Evolutionary conservation across 805 yeast species (phyloP).

Genomic region (Pichia kluyveri): DNA sequence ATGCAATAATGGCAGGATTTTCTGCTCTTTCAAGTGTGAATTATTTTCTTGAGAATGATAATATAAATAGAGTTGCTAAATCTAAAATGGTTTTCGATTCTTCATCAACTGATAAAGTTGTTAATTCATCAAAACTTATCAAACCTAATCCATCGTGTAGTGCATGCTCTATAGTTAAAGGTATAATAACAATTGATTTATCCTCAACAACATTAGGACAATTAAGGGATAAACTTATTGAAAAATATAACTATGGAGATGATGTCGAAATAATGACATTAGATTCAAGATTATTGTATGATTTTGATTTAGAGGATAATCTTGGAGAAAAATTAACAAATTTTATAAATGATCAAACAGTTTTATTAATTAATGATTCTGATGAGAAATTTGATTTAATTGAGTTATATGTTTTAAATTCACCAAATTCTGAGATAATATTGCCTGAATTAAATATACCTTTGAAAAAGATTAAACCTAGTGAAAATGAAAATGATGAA

Average conservation of each 20-base stretch:
- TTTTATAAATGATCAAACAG: conserved; percentile 48
- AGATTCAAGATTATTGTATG: conserved; percentile 57
- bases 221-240: conserved; percentile 42
- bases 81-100: conserved; percentile 46
- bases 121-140: conserved; percentile 53
- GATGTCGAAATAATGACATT: conserved; percentile 45
- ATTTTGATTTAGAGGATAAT: conserved; percentile 84
- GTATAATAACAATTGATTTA: conserved; percentile 32
- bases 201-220: conserved; percentile 32
- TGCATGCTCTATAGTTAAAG: conserved; percentile 51
- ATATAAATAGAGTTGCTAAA: conserved; percentile 21
- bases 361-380: conserved; percentile 71
- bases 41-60: conserved; percentile 26
- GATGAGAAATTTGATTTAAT: conserved; percentile 55
- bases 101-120: conserved; percentile 48
- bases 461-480: background rate
- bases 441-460: conserved; percentile 21
- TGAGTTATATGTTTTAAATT: conserved; percentile 42
- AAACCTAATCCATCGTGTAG: conserved; percentile 66
- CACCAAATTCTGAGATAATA: conserved; percentile 5
- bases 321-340: conserved; percentile 36
- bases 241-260: conserved; percentile 45
- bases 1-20: conserved; percentile 89
- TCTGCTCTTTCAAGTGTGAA: conserved; percentile 65
- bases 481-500: conserved; percentile 13